phyloP scores from a whole-genome alignment of 1,284 basidiomycete species.

The Agroathelia rolfsii region DNA sequence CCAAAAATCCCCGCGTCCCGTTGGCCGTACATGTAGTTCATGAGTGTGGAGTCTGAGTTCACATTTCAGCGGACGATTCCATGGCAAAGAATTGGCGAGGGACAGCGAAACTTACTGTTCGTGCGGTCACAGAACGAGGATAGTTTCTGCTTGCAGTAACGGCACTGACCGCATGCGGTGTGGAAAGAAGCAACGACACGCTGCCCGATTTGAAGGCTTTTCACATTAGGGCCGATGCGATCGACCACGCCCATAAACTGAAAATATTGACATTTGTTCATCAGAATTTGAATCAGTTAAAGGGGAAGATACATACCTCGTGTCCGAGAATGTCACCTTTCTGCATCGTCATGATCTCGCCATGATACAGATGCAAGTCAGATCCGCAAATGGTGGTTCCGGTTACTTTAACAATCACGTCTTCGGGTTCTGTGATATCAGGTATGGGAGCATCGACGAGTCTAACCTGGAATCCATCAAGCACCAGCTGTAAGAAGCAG shows the following conservation, averaged over 20 bases:
- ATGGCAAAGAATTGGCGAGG: background rate
- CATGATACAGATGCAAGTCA: constrained; percentile 61
- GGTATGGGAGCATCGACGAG: constrained; percentile 55
- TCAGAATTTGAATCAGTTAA: constrained; percentile 1
- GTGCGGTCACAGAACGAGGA: constrained; percentile 67
- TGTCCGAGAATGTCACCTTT: constrained; percentile 73
- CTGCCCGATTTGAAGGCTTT: constrained; percentile 48
- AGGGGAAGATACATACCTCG: constrained; percentile 30
- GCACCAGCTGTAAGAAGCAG: background rate
- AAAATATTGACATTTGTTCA: background rate
- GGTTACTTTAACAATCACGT: constrained; percentile 59
- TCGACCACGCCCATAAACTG: constrained; percentile 67
- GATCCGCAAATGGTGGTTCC: constrained; percentile 64
- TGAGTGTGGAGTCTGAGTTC: constrained; percentile 41
- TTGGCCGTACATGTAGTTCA: constrained; percentile 60
- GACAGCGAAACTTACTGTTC: constrained; percentile 47
- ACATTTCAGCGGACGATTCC: constrained; percentile 10
- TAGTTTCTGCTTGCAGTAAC: constrained; percentile 63
- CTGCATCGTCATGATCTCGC: constrained; percentile 55
- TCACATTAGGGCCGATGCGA: constrained; percentile 53
- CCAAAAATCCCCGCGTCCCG: constrained; percentile 68
- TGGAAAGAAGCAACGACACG: constrained; percentile 73
- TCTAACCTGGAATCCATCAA: constrained; percentile 27
- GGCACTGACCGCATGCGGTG: constrained; percentile 68
- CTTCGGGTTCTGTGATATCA: constrained; percentile 57